A percentile compares a stretch with the other conserved stretches of the same genome.
Conservation (phyloP, 768 basidiomycete genomes). For the Rhizopogon vinicolor region DNA sequence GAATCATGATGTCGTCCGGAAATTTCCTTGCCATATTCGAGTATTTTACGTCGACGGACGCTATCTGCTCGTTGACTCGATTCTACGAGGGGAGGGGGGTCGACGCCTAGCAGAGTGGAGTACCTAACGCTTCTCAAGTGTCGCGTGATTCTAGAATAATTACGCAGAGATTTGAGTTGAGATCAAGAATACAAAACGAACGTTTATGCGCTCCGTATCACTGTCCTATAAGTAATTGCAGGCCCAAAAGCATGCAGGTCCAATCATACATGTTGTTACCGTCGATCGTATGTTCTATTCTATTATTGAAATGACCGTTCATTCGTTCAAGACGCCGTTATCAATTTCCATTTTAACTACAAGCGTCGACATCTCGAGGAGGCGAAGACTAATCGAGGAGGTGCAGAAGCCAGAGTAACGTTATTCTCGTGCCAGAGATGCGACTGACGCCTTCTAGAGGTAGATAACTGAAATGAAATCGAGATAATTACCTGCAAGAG, state of each 20-base stretch:
- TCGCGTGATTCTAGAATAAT: neutral
- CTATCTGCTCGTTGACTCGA: neutral
- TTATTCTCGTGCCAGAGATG: no score
- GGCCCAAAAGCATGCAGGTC: neutral
- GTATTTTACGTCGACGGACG: neutral
- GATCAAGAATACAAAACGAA: neutral
- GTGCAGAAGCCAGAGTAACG: no score
- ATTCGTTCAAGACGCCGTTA: no score
- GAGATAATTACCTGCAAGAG: no score
- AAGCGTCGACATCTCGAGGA: no score
- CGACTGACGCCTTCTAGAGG: no score
- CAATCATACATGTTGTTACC: neutral
- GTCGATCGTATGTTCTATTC: neutral
- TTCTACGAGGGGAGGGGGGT: neutral
- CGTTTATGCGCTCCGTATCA: neutral
- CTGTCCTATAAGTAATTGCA: neutral
- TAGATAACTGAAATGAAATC: no score
- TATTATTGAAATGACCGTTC: neutral
- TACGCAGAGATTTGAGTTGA: neutral
- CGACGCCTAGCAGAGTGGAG: neutral
- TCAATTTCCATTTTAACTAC: no score
- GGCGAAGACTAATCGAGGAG: no score
- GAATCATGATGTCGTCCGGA: neutral
- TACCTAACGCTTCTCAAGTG: neutral
- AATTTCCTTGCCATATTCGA: neutral